These are phyloP conservation scores for Exophiala sp. DNA, from an alignment of 2,329 filamentous ascomycete genomes.

Conservation along the genomic window DNA sequence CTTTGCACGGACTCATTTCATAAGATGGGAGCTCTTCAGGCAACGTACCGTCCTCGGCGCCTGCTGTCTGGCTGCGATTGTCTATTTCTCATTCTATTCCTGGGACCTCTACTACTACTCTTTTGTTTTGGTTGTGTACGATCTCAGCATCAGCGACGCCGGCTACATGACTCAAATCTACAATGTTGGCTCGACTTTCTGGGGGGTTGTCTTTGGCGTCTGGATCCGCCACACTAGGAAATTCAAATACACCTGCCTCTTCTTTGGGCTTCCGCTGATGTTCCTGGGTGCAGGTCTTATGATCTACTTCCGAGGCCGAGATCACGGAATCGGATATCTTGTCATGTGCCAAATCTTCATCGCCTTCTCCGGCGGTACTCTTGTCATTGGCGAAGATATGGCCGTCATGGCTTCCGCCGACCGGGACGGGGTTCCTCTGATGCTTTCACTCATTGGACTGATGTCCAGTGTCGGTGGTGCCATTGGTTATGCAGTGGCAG, in stretches of 20 bases:
- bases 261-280: conserved; percentile 45
- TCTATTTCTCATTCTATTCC: conserved; percentile 45
- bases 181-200: conserved; percentile 51
- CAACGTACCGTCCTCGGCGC: conserved; percentile 48
- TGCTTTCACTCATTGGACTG: conserved; percentile 41
- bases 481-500: conserved; percentile 33
- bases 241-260: conserved; percentile 48
- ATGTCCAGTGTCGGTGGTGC: conserved; percentile 34
- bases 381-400: conserved; percentile 50
- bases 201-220: conserved; percentile 41
- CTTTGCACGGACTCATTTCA: conserved; percentile 47
- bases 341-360: conserved; percentile 51
- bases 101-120: conserved; percentile 50
- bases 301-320: conserved; percentile 48
- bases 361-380: conserved; percentile 46
- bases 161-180: conserved; percentile 40
- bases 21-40: conserved; percentile 46
- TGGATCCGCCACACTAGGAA: conserved; percentile 44
- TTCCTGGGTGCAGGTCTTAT: conserved; percentile 48
- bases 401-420: conserved; percentile 50
- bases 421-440: conserved; percentile 47
- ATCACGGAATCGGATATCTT: conserved; percentile 45
- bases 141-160: conserved; percentile 38
- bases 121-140: conserved; percentile 50
- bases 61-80: conserved; percentile 43